A percentile compares a stretch with the other conserved stretches of the same genome.
Evolutionary conservation across 2,329 filamentous ascomycete species (phyloP).

Genomic region (Fusarium equiseti): DNA sequence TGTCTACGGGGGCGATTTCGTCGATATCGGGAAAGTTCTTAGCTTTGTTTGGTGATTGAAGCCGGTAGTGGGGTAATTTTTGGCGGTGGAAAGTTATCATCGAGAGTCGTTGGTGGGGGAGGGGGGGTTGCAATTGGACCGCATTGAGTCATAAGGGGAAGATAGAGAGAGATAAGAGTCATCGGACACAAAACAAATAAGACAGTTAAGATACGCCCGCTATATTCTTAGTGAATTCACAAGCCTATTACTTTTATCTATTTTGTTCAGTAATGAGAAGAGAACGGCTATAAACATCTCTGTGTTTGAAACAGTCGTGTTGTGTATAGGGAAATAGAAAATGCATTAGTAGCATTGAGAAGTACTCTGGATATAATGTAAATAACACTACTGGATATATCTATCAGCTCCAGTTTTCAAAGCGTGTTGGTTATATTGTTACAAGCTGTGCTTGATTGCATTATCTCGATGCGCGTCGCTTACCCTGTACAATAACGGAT

Average conservation of each 20-base stretch:
- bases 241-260: neutral
- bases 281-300: neutral
- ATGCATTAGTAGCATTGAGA: no score
- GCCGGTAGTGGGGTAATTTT: constrained; percentile 47
- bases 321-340: neutral
- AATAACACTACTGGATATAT: neutral
- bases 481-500: neutral
- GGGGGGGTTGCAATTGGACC: constrained; percentile 32
- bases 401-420: neutral
- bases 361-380: neutral
- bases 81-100: constrained; percentile 39
- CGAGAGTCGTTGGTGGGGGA: constrained; percentile 44
- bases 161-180: constrained; percentile 19
- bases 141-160: constrained; percentile 34
- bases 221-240: neutral
- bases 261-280: neutral
- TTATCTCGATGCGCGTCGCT: neutral
- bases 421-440: neutral
- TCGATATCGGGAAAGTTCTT: neutral
- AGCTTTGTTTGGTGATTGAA: constrained; percentile 37
- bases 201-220: no score
- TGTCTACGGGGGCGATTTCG: constrained; percentile 7
- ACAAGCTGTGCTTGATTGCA: neutral
- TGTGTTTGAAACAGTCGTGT: neutral
- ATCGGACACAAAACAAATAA: neutral